Evolutionary conservation across 83 land plant species (phyloP), one percentile per base, ranked within the genome.

Genomic region (Isoetes engelmannii): DNA sequence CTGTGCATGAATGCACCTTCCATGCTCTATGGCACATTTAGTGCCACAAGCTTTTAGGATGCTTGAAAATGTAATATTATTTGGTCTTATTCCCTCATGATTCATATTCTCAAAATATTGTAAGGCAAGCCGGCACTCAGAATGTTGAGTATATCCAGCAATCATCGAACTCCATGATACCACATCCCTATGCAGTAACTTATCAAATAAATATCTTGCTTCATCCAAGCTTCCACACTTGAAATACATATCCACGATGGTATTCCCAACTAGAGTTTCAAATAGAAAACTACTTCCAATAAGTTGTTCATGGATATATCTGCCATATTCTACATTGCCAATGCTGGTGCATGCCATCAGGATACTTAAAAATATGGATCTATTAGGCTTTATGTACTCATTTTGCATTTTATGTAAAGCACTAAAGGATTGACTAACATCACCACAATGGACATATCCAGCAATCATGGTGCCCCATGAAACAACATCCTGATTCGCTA

Each of bases 141-240:
- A 81, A 77, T 78, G 74, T 19, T 69, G 59, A 19, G 77, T 79
- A 63, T 76, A 80, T n/a, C 75, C 76, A 45, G 84, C 72, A 4
- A 84, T 74, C 84, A 84, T 81, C 20, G 73, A 81, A 67, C 81
- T 84, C 84, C 84, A 84, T 5, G 76, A 67, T 12, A 80, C 45
- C 42, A 72, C 77, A 67, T 78, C 84, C 47, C 59, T 79, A 46
- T 77, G 77, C 48, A 61, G 66, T 64, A 74, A 67, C 13, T 63
- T 54, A 45, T 76, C 45, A 63, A 83, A 83, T 41, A 80, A 43
- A 19, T 69, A 68, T 62, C 83, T 79, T 53, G 85, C 63, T 45
- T 9, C 67, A 4, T 73, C 69, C 4, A 83, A 15, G 55, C 55
- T 51, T 15, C 55, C 55, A 51, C 55, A 51, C 15, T 51, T 51